Base-by-base conservation (phyloP, 805 yeast species). In the Priceomyces medius region DNA sequence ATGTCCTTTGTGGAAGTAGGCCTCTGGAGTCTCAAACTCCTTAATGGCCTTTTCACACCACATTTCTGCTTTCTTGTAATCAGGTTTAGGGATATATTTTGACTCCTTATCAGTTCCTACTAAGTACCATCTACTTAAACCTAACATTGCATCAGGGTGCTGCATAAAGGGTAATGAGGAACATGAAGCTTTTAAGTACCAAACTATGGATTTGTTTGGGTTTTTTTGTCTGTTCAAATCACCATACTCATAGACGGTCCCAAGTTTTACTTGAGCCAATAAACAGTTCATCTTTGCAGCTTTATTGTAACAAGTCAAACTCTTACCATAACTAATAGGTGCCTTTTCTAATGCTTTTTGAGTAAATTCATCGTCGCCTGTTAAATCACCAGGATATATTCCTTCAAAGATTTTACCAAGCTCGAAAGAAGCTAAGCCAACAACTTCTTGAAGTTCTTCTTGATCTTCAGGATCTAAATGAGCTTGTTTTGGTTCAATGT, bases 141-240 rank as follows among this genome's bases (percentile, higher is more conserved):
- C 76, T 38, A 69, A 49, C 72, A 70, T 68, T 6, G 76, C 74
- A 38, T 70, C 74, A 0, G 74, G 72, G 44, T 67, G 72, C 41
- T 73, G 58, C 42, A 56, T 60, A 54, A 61, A 67, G 12, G 61
- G 55, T 19, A 70, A 50, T 16, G 73, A 71, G 12, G 71, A 65
- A 12, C 65, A 56, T 2, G 68, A 57, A 1, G 74, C 74, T 52
- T 63, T 66, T 48, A 67, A 53, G 45, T 59, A 71, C 76, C 76
- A 71, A 43, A 68, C 74, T 33, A 71, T 63, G 14, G 74, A 69
- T 48, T 71, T 70, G 49, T 53, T 59, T 13, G 74, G 59, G 44
- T 71, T 70, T 37, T 43, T 46, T 21, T 56, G 61, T 21, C 75
- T 57, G 52, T 68, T 62, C 53, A 71, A 61, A 42, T 71, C 74